Evolutionary conservation across 2,329 filamentous ascomycete genomes (phyloP).

Genomic region (Cladobotryum mycophilum): DNA sequence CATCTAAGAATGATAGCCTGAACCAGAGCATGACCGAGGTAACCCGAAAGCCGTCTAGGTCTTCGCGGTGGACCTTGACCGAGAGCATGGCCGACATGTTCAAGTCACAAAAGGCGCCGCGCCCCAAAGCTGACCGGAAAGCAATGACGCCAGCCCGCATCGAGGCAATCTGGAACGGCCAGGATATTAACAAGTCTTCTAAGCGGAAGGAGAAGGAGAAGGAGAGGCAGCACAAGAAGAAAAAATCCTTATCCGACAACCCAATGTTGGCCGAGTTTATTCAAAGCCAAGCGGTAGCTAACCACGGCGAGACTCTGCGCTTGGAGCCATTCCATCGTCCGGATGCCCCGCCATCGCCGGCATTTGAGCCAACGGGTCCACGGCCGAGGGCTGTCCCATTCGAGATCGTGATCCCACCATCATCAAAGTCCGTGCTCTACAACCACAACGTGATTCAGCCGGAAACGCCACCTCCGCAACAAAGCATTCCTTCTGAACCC

Average conservation of each 20-base stretch:
- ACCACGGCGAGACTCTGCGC: background rate
- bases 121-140: slow-evolving; percentile 54
- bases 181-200: slow-evolving; percentile 1
- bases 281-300: background rate
- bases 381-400: slow-evolving; percentile 6
- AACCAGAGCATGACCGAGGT: slow-evolving; percentile 9
- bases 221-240: background rate
- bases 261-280: background rate
- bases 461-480: background rate
- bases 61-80: slow-evolving; percentile 45
- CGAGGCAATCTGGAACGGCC: slow-evolving; percentile 25
- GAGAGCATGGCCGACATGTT: slow-evolving; percentile 54
- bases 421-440: slow-evolving; percentile 2
- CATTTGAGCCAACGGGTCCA: slow-evolving; percentile 5
- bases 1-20: slow-evolving; percentile 26
- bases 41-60: slow-evolving; percentile 14
- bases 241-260: slow-evolving; percentile 7
- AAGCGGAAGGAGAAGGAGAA: slow-evolving; percentile 8
- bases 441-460: background rate
- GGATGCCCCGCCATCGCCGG: background rate
- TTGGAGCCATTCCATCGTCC: slow-evolving; percentile 8
- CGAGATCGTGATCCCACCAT: slow-evolving; percentile 10
- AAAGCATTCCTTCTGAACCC: background rate
- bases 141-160: slow-evolving; percentile 45
- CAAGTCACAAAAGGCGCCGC: slow-evolving; percentile 49